phyloP scores from a whole-genome alignment of 139 green algal species.

The Chlamydomonas sp. region DNA sequence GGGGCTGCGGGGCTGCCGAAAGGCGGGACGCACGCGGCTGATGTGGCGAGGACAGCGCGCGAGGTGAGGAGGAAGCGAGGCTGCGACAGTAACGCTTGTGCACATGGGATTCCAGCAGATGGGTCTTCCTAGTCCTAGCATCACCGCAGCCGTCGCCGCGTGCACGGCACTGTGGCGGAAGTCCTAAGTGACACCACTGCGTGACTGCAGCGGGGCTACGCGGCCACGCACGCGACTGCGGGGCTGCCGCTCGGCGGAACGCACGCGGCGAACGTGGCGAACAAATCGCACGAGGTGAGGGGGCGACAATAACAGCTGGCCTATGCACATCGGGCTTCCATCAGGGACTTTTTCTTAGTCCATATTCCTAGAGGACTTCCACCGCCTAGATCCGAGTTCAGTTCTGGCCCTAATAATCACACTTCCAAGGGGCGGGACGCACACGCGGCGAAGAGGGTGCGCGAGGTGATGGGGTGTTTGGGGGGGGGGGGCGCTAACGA shows the following conservation, averaged over 20 bases:
- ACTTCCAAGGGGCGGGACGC: conserved; percentile 17
- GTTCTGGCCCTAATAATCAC: no score
- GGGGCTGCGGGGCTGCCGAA: conserved; percentile 21
- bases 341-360: no score
- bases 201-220: no score
- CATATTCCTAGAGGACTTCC: no score
- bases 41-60: conserved; percentile 32
- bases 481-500: no score
- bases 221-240: conserved; percentile 23
- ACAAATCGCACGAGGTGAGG: conserved; percentile 34
- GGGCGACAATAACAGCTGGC: no score
- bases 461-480: conserved; percentile 22
- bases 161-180: conserved; percentile 9
- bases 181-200: no score
- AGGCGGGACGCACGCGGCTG: conserved; percentile 24
- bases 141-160: conserved; percentile 19
- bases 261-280: conserved; percentile 33
- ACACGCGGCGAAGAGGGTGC: conserved; percentile 38
- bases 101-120: no score
- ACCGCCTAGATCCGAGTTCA: conserved; percentile 12
- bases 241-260: conserved; percentile 17
- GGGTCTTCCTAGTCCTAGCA: no score
- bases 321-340: no score
- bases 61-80: conserved; percentile 12
- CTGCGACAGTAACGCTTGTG: no score